These are phyloP conservation scores for Cytospora paraplurivora DNA, from an alignment of 2,329 filamentous ascomycete genomes.

Conservation along the genomic window DNA sequence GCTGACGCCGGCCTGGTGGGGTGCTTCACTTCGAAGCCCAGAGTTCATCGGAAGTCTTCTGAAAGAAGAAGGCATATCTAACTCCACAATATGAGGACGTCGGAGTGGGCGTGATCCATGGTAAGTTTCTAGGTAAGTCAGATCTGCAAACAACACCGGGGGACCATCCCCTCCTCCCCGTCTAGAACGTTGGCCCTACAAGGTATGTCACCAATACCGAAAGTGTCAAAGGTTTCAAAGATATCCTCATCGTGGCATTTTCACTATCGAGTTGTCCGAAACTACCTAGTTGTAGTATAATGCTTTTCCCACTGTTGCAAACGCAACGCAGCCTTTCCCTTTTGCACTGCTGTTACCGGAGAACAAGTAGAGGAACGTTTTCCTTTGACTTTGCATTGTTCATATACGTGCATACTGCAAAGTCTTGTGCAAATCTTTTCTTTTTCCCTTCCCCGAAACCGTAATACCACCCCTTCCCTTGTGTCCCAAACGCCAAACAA, in stretches of 20 bases:
- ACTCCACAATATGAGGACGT: background rate
- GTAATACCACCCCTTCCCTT: background rate
- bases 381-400: background rate
- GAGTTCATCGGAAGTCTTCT: background rate
- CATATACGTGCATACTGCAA: background rate
- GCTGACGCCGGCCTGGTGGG: background rate
- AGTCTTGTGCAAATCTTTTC: background rate
- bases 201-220: background rate
- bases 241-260: background rate
- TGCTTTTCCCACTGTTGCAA: background rate
- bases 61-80: background rate
- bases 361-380: background rate
- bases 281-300: background rate
- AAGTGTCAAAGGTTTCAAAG: background rate
- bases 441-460: background rate
- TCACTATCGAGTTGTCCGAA: background rate
- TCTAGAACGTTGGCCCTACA: too few relatives aligned
- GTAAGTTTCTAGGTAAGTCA: background rate
- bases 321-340: background rate
- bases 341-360: background rate
- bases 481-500: background rate
- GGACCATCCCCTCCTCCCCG: background rate
- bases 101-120: background rate
- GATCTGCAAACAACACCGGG: background rate
- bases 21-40: background rate